Evolutionary conservation across 1,284 basidiomycete species (phyloP).

Genomic region (Cryptococcus neoformans): DNA sequence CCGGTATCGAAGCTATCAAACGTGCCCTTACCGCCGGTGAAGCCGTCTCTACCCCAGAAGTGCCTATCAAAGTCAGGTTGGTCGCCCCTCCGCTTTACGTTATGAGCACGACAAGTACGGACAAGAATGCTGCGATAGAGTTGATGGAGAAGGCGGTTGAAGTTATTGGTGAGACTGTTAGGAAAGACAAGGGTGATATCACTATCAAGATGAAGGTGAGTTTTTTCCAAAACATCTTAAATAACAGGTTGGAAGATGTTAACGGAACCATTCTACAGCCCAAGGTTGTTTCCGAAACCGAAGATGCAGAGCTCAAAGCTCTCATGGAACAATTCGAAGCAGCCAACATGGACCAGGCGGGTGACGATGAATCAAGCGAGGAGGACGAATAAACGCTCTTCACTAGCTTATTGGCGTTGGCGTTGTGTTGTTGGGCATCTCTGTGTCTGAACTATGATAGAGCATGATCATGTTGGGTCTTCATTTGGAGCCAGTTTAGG

Average conservation of each 20-base stretch:
- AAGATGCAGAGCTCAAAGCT: conserved; percentile 90
- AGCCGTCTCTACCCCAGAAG: conserved; percentile 75
- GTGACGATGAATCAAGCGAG: conserved; percentile 64
- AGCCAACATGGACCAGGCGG: conserved; percentile 92
- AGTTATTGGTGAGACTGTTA: conserved; percentile 79
- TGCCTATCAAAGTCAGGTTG: conserved; percentile 96
- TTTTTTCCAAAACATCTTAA: conserved; percentile 1
- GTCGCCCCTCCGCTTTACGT: conserved; percentile 97
- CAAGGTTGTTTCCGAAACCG: conserved; percentile 94
- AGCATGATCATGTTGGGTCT: too few species aligned
- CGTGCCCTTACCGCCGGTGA: conserved; percentile 87
- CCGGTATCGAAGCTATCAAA: conserved; percentile 98
- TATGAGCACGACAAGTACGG: conserved; percentile 91
- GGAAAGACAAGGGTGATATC: conserved; percentile 77
- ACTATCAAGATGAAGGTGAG: conserved; percentile 95
- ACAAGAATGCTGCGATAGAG: conserved; percentile 93
- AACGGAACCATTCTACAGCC: conserved; percentile 58
- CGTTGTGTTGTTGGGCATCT: too few species aligned
- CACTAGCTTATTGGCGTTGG: too few species aligned
- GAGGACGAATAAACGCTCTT: conserved; percentile 35
- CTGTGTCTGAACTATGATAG: too few species aligned
- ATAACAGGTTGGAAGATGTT: not conserved
- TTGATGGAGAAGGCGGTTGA: conserved; percentile 91
- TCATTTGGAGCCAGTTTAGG: too few species aligned
- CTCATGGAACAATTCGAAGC: conserved; percentile 89